Base-by-base conservation (phyloP, 176 grass and related monocot species). In the Musa itinerans region DNA sequence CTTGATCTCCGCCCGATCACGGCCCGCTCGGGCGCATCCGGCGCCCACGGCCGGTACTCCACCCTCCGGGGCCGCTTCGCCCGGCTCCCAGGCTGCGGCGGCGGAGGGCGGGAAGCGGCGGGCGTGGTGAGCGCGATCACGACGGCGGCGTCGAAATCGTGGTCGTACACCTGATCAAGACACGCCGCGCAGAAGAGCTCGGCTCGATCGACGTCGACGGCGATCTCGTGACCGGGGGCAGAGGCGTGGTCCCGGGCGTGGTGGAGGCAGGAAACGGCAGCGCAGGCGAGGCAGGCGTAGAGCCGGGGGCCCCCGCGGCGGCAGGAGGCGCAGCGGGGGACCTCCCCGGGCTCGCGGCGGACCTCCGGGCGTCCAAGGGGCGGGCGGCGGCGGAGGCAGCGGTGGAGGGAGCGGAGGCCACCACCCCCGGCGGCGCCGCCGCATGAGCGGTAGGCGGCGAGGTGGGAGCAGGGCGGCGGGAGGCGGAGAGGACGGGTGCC, bases 171-270 rank as follows among this genome's bases (percentile, higher is more conserved):
- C 82, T 93, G 94, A 74, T 98, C 94, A 26, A 71, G 71, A 84
- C 94, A 98, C n/a, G 84, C 84, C 50, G 78, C 83, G 88, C 90
- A 98, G 78, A 91, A 93, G 71, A 98, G 86, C 84, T 98, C 88
- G 24, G 86, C 94, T 19, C 90, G 94, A 76, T 90, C 81, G 13
- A 98, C 82, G 86, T 98, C 94, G 72, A 98, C 90, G 68, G 86
- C 84, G 80, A 98, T 98, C 75, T 98, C 86, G 88, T 98, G 94
- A 23, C 87, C 88, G 0, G 87, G 82, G 43, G 74, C n/a, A 22
- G 83, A 49, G 10, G 86, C 84, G 72, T 98, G 90, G 7, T 78
- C 74, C 0, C 83, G 43, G 1, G 94, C 94, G 72, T 98, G 90
- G 11, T 67, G 57, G 23, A 83, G 75, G 84, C 94, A 98, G 80